These are phyloP conservation scores for Termitomyces sp. DNA, from an alignment of 768 basidiomycete genomes.

Conservation along the genomic window DNA sequence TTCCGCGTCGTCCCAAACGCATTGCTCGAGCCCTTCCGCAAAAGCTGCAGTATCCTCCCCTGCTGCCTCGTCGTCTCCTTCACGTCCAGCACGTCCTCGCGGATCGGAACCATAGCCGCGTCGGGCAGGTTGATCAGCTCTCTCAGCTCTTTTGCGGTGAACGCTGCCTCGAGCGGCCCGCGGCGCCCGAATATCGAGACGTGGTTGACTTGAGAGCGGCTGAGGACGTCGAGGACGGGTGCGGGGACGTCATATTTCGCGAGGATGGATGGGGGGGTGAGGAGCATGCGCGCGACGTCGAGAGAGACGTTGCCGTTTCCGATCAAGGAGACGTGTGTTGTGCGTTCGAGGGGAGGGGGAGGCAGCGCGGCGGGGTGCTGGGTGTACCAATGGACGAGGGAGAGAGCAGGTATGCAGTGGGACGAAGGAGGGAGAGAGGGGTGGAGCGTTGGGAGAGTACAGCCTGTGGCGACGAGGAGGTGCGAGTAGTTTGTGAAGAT, in stretches of 20 bases:
- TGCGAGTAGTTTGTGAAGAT: constrained; percentile 76
- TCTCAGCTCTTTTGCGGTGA: constrained; percentile 88
- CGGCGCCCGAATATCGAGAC: constrained; percentile 83
- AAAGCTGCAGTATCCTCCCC: constrained; percentile 56
- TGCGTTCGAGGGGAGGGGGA: constrained; percentile 58
- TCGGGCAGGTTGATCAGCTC: constrained; percentile 71
- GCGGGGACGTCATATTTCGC: constrained; percentile 73
- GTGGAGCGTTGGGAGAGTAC: constrained; percentile 60
- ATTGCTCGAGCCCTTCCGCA: constrained; percentile 57
- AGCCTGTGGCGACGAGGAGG: constrained; percentile 83
- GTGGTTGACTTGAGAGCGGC: constrained; percentile 56
- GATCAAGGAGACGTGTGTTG: constrained; percentile 74
- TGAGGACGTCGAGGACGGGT: constrained; percentile 63
- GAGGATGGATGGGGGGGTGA: constrained; percentile 62
- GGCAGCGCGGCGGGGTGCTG: constrained; percentile 69
- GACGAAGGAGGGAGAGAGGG: constrained; percentile 41
- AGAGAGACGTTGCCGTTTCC: constrained; percentile 95
- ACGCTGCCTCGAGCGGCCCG: constrained; percentile 84
- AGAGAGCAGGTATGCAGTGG: constrained; percentile 66
- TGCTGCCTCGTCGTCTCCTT: constrained; percentile 53
- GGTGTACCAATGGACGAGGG: constrained; percentile 95
- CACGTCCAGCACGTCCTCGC: constrained; percentile 20
- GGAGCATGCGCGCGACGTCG: constrained; percentile 86
- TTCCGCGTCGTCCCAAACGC: constrained; percentile 44
- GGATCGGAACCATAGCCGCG: constrained; percentile 62